Base-by-base conservation (phyloP, 2,329 filamentous ascomycete species). In the Sarocladium oryzae region DNA sequence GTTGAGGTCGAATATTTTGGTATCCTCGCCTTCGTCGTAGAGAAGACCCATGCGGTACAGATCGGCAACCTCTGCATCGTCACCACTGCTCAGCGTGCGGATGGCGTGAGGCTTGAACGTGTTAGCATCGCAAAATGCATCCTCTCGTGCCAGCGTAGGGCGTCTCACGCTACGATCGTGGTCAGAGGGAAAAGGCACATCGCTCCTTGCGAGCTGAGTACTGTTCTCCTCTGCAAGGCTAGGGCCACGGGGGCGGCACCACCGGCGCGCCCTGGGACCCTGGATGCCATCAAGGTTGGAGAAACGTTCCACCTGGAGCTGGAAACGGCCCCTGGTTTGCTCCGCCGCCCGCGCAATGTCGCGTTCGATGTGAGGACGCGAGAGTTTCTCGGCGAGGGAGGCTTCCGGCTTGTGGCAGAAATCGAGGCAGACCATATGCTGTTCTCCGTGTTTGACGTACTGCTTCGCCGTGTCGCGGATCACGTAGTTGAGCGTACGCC, bases 41-140 rank as follows among this genome's bases (percentile, higher is more conserved):
- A 76, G 62, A 48, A 76, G 56, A 2, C 72, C 73, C 55, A 73
- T 61, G 24, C 65, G 64, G 55, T 75, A 76, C 24, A 75, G 65
- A 52, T 73, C 65, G 1, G 65, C 68, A 1, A 70, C 57, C 37
- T 71, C 61, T 16, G 60, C 63, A 36, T 71, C 69, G 10, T 70
- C 64, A 1, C 21, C 24, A 38, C 23, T 28, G 18, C 58, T 61
- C n/a, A 57, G 57, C 1, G 63, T 28, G 11, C 59, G 56, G 6
- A 65, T 57, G 21, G 24, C 38, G 41, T 60, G 60, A 38, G 55
- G 56, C 60, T 67, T 72, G 49, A 62, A 55, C 0, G 71, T 74
- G 18, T 62, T 61, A 3, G 62, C 61, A 41, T 73, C 71, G 40
- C 68, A 63, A 36, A 77, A 77, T 5, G 74, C 74, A 38, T 74